Evolutionary conservation across 495 filamentous ascomycete species (phyloP).

Genomic region (Penicillium daleae): DNA sequence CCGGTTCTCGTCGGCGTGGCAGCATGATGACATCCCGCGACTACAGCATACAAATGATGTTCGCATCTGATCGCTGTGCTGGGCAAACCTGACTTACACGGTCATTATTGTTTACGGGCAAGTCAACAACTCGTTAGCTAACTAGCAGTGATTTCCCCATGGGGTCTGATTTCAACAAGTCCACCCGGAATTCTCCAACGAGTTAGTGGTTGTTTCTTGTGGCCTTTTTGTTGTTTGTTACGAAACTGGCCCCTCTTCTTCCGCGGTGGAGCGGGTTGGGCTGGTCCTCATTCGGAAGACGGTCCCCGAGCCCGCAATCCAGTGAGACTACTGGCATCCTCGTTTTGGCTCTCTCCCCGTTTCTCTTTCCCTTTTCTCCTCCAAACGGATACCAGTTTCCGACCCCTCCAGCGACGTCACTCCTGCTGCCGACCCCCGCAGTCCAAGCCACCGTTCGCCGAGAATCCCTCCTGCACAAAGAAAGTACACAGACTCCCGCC

Average conservation of each 20-base stretch:
- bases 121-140: not conserved
- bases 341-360: not conserved
- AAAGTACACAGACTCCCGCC: slow-evolving; percentile 6
- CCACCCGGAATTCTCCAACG: slow-evolving; percentile 3
- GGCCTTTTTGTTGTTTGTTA: not conserved
- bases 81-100: not conserved
- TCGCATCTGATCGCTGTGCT: slow-evolving; percentile 3
- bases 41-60: slow-evolving; percentile 9
- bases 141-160: slow-evolving; percentile 9
- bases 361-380: not conserved
- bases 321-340: no score
- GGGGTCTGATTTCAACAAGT: slow-evolving; percentile 7
- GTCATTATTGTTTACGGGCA: not conserved
- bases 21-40: slow-evolving; percentile 18
- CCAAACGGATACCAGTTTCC: slow-evolving; percentile 31
- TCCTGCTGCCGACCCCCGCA: slow-evolving; percentile 4
- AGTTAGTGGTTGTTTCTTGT: not conserved
- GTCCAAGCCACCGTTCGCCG: not conserved
- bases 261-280: not conserved
- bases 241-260: not conserved
- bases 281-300: slow-evolving; percentile 12
- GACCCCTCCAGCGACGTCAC: slow-evolving; percentile 24
- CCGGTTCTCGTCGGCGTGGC: slow-evolving; percentile 4
- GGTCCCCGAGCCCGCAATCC: not conserved
- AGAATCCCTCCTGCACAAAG: not conserved